Evolutionary conservation across 2,329 filamentous ascomycete species (phyloP), one percentile per base, ranked within the genome.

Genomic region (Cercospora brassicicola): DNA sequence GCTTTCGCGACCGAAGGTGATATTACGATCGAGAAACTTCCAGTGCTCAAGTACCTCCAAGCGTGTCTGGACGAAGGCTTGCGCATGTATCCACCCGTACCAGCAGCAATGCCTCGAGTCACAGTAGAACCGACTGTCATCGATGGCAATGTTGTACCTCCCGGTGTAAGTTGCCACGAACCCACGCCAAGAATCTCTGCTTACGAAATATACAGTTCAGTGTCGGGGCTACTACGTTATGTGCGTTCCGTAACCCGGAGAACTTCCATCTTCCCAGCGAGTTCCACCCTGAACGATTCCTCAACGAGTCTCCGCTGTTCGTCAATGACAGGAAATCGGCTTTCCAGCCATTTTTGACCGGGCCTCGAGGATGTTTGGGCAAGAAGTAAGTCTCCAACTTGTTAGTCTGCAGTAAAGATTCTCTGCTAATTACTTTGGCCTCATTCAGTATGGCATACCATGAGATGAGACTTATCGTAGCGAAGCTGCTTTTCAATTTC

Each of bases 241-340:
- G 36, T 13, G 36, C 65, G 48, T 31, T 62, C 69, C 65, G 65
- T 65, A 42, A 55, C 62, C 15, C 36, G 4, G 36, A 42, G 8
- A 61, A 70, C 56, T 73, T 74, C 63, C 68, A 66, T 33, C 61
- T 72, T n/a, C 69, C 76, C 6, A 66, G 70, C 20, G 64, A 66
- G 13, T 76, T 74, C 61, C 69, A 73, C 20, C 76, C 76, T 4
- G 76, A 78, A 62, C 69, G 76, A n/a, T 78, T 76, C 76, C 66
- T 77, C 15, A 53, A 55, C 23, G 51, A n/a, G 20, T 26, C 26
- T 28, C 4, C 20, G 15, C 31, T 55, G 28, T 30, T 53, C 15
- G 18, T 8, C 9, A 20, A 39, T 6, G 61, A 63, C 20, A 56
- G 55, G 8, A 33, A 42, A 42, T 42, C 36, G 11, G 61, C 61